phyloP scores from a whole-genome alignment of 345 rosid genomes.

The Pseudoturritis turrita region DNA sequence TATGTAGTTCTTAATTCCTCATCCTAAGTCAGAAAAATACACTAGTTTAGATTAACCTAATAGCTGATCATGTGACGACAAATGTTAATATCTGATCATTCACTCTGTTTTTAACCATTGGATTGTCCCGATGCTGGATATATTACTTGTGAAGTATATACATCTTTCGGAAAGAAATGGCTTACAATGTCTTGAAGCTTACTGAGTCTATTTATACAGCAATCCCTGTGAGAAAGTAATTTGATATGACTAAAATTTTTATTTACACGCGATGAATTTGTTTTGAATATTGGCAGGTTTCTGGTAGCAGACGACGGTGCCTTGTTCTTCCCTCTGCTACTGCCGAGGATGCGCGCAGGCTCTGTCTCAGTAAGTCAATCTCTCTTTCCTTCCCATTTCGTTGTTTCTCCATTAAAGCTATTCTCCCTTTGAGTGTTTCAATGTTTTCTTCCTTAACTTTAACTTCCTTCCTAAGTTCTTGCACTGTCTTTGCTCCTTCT shows the following conservation, averaged over 20 bases:
- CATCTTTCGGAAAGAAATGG: conserved; percentile 1
- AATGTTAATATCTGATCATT: no score
- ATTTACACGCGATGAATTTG: conserved; percentile 19
- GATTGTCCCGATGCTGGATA: no score
- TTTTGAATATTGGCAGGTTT: conserved; percentile 21
- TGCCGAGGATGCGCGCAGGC: conserved; percentile 53
- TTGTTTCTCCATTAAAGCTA: conserved; percentile 45
- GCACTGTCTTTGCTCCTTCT: conserved; percentile 32
- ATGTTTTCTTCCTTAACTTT: conserved; percentile 46
- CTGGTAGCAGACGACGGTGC: conserved; percentile 12
- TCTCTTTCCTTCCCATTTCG: conserved; percentile 47
- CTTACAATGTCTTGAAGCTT: conserved; percentile 10
- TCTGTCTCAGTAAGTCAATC: conserved; percentile 69
- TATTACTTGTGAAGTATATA: no score
- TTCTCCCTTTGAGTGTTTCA: conserved; percentile 37
- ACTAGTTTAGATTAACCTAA: neutral
- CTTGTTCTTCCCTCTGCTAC: conserved; percentile 21
- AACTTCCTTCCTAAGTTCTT: conserved; percentile 59
- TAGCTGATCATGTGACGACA: no score
- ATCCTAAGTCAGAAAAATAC: neutral
- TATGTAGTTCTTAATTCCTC: neutral
- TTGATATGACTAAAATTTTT: neutral
- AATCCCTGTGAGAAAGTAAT: neutral
- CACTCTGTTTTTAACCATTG: no score
- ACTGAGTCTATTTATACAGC: neutral